Evolutionary conservation across 164 flowering plant species (phyloP).

Genomic region (Vitis labrusca): DNA sequence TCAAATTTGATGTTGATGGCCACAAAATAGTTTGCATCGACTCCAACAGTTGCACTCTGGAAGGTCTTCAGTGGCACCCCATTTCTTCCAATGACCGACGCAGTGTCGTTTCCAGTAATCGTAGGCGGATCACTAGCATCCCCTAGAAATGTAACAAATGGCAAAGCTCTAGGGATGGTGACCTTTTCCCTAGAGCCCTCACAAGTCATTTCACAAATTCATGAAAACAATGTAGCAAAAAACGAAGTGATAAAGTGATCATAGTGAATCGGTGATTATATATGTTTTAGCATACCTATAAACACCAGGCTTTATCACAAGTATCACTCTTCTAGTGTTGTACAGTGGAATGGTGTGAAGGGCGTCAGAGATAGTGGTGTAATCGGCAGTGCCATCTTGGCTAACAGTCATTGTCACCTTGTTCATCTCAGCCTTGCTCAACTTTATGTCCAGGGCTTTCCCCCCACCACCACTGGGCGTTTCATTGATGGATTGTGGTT

Average conservation of each 20-base stretch:
- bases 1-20: conserved; percentile 68
- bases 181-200: conserved; percentile 61
- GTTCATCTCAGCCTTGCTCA: conserved; percentile 44
- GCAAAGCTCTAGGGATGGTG: conserved; percentile 35
- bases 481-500: background rate
- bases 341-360: conserved; percentile 26
- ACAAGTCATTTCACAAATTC: too few species aligned
- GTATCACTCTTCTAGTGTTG: conserved; percentile 37
- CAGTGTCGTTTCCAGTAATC: conserved; percentile 70
- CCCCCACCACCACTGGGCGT: background rate
- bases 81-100: conserved; percentile 35
- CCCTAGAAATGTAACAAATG: conserved; percentile 63
- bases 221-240: too few species aligned
- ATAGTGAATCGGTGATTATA: too few species aligned
- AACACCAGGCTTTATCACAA: conserved; percentile 41
- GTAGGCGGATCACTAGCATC: conserved; percentile 51
- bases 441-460: conserved; percentile 28
- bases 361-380: conserved; percentile 38
- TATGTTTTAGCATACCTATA: conserved; percentile 30
- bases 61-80: conserved; percentile 55
- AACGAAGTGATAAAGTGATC: too few species aligned
- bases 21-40: conserved; percentile 63
- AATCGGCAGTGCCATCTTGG: conserved; percentile 44
- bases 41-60: conserved; percentile 63
- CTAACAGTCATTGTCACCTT: conserved; percentile 27